phyloP scores from a whole-genome alignment of 805 yeast species.

The Lipomyces orientalis region DNA sequence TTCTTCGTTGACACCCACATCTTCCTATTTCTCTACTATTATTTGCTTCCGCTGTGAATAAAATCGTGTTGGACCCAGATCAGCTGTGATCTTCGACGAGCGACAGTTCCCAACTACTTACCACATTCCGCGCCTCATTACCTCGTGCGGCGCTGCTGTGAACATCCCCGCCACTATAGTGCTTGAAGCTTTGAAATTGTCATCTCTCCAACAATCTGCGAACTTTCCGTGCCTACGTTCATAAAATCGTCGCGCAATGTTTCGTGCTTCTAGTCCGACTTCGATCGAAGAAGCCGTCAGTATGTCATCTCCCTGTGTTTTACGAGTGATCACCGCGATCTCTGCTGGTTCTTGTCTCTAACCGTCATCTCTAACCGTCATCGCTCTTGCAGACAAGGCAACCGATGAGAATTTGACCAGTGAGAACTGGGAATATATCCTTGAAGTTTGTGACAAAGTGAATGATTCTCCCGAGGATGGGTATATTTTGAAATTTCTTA shows the following conservation, averaged over 20 bases:
- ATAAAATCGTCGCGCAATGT: conserved; percentile 16
- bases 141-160: background rate
- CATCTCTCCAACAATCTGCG: background rate
- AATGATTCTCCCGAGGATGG: conserved; percentile 65
- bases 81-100: background rate
- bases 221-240: background rate
- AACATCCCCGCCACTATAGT: background rate
- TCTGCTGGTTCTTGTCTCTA: background rate
- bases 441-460: conserved; percentile 71
- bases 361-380: background rate
- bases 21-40: background rate
- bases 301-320: conserved; percentile 16
- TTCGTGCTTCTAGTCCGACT: conserved; percentile 32
- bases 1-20: background rate
- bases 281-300: conserved; percentile 36
- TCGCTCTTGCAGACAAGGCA: conserved; percentile 53
- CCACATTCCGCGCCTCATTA: background rate
- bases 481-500: conserved; percentile 17
- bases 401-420: conserved; percentile 66
- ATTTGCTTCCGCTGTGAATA: background rate
- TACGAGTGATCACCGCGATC: background rate
- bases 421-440: conserved; percentile 70
- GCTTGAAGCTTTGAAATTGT: background rate
- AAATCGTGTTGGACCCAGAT: background rate
- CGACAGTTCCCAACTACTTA: background rate